Evolutionary conservation across 257 asterid species (phyloP), one percentile per base, ranked within the genome.

Genomic region (Jacaranda copaia): DNA sequence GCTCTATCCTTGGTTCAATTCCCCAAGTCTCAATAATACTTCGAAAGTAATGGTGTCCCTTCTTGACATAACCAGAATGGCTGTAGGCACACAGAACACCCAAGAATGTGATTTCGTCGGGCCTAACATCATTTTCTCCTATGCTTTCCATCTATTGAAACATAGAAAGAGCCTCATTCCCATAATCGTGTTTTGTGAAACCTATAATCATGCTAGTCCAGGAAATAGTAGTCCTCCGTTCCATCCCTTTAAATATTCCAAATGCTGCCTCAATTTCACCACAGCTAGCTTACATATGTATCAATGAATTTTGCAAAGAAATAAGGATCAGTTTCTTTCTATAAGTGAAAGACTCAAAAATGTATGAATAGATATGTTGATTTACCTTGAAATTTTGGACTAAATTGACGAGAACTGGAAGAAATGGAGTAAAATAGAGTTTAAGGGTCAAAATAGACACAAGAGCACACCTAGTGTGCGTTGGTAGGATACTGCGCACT

Each of bases 241-340:
- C 73, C 94, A 92, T 89, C 56, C 38, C 75, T 52, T 61, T 77
- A 68, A 94, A 94, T 59, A 94, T 77, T 15, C 57, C 45, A 80
- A 67, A 82, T 61, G 97, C 97, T 61, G 87, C 86, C 53, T 81
- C 84, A 5, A 92, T 89, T 42, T 82, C 93, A 14, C 97, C 96
- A 83, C 97, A 94, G 78, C 93, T 86, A 8, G 97, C 92, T 77
- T 88, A 94, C 98, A 92, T 90, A 72, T 94, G 94, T 63, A 92
- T 82, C 80, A 94, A 80, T 12, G 97, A 85, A 63, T 94, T 94
- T 65, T 87, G 49, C 73, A 94, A 70, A 6, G 90, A 81, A 15
- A 87, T 67, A 36, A 78, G 86, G 76, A 88, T 73, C 0, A 82
- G 82, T 65, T 81, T 72, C 61, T 69, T 85, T 19, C 45, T 42